Evolutionary conservation across 2,329 filamentous ascomycete genomes (phyloP), one percentile per base, ranked within the genome.

Genomic region (Penicillium olsonii): DNA sequence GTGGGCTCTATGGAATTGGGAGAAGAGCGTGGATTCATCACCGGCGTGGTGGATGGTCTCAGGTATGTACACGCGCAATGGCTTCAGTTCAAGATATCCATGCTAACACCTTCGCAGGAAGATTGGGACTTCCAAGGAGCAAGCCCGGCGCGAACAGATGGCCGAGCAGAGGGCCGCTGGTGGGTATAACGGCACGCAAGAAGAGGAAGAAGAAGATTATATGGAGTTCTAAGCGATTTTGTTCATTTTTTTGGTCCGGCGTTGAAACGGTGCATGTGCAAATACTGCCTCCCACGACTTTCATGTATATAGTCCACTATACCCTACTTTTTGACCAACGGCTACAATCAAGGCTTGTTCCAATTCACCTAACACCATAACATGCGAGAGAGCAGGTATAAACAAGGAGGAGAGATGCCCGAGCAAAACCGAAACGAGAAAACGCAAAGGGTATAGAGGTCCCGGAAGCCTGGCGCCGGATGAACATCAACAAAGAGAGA

Each of bases 1-100:
- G 88, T 97, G 0, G 94, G 94, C 2, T 89, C 89, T 2, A 91
- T 97, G 87, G 94, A 99, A 75, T 78, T 97, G 40, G 87, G 88
- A 0, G 92, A 97, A 75, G 88, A 85, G 47, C 81, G 92, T 62
- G 86, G 84, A 0, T 95, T 96, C 65, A 84, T 97, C 53, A 78
- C 84, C 1, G 89, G 88, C 1, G 90, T 96, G 2, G 86, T 97
- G 56, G 92, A 97, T 68, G 90, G 89, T 4, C 78, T 97, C 62
- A 78, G 82, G 79, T 80, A 70, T 55, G 62, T 56, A 18, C 5
- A 22, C 26, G 19, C 15, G 9, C 24, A 6, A 24, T 34, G 26
- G 2, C 10, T 2, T 22, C 5, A 12, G 2, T 18, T 3, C 2
- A 29, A 22, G 20, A 0, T 42, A n/a, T n/a, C n/a, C n/a, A 24